Conservation (phyloP, 2,329 filamentous ascomycete species). For the Diaporthe sp. region DNA sequence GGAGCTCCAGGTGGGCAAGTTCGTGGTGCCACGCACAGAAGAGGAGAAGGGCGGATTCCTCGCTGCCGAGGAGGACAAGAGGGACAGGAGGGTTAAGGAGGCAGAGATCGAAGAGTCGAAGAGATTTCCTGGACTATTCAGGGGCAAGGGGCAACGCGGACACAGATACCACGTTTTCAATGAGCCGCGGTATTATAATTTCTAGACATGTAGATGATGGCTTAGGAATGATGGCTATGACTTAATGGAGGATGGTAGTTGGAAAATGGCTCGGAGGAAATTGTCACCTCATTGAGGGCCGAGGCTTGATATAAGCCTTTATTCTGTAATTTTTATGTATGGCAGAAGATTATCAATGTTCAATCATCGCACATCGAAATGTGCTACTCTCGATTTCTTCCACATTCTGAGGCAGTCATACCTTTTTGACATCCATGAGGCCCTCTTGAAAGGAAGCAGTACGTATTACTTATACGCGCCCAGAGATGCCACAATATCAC, state of each 20-base stretch:
- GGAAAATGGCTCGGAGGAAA: neutral
- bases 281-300: neutral
- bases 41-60: conserved; percentile 64
- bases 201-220: conserved; percentile 13
- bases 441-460: neutral
- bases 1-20: conserved; percentile 96
- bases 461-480: neutral
- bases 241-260: conserved; percentile 4
- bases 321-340: conserved; percentile 3
- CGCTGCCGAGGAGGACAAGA: conserved; percentile 63
- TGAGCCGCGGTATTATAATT: conserved; percentile 80
- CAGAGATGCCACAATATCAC: neutral
- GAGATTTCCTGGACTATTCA: conserved; percentile 88
- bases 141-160: conserved; percentile 86
- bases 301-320: neutral
- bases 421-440: neutral
- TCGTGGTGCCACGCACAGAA: conserved; percentile 81
- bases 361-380: too few relatives aligned
- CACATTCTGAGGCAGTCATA: neutral
- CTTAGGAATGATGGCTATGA: neutral
- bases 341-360: neutral
- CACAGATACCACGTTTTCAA: conserved; percentile 97
- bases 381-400: neutral
- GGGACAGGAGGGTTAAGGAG: conserved; percentile 74
- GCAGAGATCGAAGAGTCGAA: conserved; percentile 80